phyloP scores from a whole-genome alignment of 148 eudicot genomes.

The Camellia japonica region DNA sequence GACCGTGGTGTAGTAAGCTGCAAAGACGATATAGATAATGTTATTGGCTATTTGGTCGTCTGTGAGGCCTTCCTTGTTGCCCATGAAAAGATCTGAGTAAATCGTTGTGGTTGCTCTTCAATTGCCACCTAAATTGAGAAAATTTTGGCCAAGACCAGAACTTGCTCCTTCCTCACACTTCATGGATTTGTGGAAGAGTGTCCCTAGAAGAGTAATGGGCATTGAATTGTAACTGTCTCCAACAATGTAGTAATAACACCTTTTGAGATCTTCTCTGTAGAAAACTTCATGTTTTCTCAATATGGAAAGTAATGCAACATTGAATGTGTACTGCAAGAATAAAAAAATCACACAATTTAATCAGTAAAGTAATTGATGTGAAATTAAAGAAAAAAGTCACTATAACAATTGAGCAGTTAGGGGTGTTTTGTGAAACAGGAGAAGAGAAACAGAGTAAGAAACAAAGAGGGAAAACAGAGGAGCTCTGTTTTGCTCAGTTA shows the following conservation, averaged over 20 bases:
- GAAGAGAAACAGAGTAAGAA: no score
- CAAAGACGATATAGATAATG: slow-evolving; percentile 62
- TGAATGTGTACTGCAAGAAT: slow-evolving; percentile 75
- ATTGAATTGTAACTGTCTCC: slow-evolving; percentile 91
- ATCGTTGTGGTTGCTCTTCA: slow-evolving; percentile 46
- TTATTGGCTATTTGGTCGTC: slow-evolving; percentile 67
- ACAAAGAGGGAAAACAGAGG: slow-evolving; percentile 14
- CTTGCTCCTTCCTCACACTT: slow-evolving; percentile 71
- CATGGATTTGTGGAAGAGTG: slow-evolving; percentile 83
- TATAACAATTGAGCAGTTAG: neutral
- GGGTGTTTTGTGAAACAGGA: neutral
- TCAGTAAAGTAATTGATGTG: neutral
- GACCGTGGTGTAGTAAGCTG: slow-evolving; percentile 69
- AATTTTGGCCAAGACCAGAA: slow-evolving; percentile 66
- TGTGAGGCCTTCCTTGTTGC: slow-evolving; percentile 56
- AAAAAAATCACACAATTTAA: neutral
- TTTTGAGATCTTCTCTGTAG: slow-evolving; percentile 77
- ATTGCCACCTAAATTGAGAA: slow-evolving; percentile 46
- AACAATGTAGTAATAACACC: slow-evolving; percentile 60
- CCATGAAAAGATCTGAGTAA: slow-evolving; percentile 76
- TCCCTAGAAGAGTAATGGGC: slow-evolving; percentile 85
- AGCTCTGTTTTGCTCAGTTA: slow-evolving; percentile 18
- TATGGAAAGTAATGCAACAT: slow-evolving; percentile 84
- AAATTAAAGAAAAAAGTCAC: neutral
- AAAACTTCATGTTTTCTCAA: slow-evolving; percentile 67